Conservation (phyloP, 2,329 filamentous ascomycete genomes). For the Colletotrichum sp. region DNA sequence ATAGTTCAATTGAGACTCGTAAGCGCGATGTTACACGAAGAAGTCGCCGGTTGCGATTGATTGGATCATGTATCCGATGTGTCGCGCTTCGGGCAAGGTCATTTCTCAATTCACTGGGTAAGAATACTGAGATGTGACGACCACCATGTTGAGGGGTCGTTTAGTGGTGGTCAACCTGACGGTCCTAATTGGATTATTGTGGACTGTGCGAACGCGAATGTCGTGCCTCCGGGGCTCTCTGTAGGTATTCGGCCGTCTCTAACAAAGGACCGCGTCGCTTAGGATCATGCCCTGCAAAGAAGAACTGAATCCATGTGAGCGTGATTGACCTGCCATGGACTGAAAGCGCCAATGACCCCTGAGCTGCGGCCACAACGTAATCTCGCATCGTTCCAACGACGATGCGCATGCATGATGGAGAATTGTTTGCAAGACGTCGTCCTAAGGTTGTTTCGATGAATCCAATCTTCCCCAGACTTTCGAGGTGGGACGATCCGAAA, state of each 20-base stretch:
- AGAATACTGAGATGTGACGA: not conserved
- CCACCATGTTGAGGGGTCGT: not conserved
- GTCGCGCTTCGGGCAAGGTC: not conserved
- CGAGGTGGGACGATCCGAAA: slow-evolving; percentile 13
- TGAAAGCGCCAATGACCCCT: not conserved
- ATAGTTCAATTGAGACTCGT: not conserved
- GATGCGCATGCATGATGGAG: not conserved
- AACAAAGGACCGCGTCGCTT: not conserved
- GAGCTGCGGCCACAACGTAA: not conserved
- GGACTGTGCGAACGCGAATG: not conserved
- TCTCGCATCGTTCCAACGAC: not conserved
- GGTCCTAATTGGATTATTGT: not conserved
- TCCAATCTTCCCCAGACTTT: slow-evolving; percentile 10
- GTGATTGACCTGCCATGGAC: not conserved
- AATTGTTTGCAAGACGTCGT: not conserved
- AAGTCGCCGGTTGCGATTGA: not conserved
- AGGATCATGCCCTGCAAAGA: not conserved
- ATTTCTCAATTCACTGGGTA: not conserved
- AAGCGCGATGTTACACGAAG: not conserved
- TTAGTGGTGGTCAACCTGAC: not conserved
- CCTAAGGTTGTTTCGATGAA: not conserved
- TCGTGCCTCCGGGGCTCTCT: not conserved
- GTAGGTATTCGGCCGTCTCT: not conserved
- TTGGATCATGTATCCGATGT: not conserved
- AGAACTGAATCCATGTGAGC: not conserved